Evolutionary conservation across 768 basidiomycete genomes (phyloP), one percentile per base, ranked within the genome.

Genomic region (Clitopilus hobsonii): DNA sequence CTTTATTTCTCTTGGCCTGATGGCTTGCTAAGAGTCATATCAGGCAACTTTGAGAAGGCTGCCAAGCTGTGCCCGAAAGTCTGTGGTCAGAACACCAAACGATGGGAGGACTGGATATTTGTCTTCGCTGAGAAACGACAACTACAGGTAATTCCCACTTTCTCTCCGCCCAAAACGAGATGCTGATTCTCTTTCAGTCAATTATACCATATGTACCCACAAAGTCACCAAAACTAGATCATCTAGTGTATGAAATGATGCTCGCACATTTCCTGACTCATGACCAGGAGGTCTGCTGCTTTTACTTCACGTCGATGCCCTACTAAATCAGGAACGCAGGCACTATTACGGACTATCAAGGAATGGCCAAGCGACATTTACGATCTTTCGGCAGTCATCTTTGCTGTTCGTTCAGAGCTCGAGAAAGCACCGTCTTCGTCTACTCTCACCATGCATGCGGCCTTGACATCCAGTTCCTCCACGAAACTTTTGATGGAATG

Each of bases 81-180:
- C 6, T 89, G 96, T 60, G 87, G 82, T 3, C 83, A 83, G 41
- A 83, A 96, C 61, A 70, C 78, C 10, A 86, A 85, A 63, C 79
- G 82, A n/a, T 99, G 97, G 97, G 95, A 98, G 65, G 84, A 89
- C 61, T 97, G 91, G 91, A 90, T 98, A 63, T 96, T 97, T 63
- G 74, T 82, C 13, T 98, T 96, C 65, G 89, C 89, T 1, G 84
- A 93, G 67, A 82, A 86, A 61, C 78, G 82, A 23, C 85, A 93
- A 55, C 72, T 98, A 14, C 84, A 89, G 69, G 94, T 91, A 45
- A 56, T 16, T 38, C 11, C 14, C 25, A 3, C 41, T 8, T 10
- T 20, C 7, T 8, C n/a, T 22, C 25, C 32, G 13, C 10, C 13
- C 8, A 3, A 13, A 28, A 20, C 50, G 29, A 10, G 48, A 49